A percentile compares a stretch with the other conserved stretches of the same genome.
Evolutionary conservation across 2,329 filamentous ascomycete genomes (phyloP).

Genomic region (Herpotrichia juniperi): DNA sequence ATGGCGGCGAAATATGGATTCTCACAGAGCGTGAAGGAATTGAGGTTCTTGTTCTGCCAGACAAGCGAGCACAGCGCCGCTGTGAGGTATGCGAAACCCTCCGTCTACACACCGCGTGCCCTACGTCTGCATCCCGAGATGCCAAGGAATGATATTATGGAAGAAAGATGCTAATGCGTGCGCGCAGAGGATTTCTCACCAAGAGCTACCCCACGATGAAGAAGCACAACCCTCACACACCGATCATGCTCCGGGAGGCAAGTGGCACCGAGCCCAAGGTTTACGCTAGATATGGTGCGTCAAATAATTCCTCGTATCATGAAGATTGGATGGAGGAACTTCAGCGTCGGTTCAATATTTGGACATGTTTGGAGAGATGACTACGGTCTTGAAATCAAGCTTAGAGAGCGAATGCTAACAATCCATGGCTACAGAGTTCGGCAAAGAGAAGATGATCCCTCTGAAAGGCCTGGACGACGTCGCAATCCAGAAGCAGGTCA

Average conservation of each 20-base stretch:
- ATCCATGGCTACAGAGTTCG: conserved; percentile 58
- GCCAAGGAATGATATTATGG: neutral
- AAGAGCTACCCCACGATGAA: conserved; percentile 98
- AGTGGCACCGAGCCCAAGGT: conserved; percentile 82
- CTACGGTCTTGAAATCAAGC: neutral
- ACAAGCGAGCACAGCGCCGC: conserved; percentile 88
- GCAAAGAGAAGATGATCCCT: conserved; percentile 69
- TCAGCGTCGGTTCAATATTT: neutral
- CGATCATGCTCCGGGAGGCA: conserved; percentile 94
- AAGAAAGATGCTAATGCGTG: conserved; percentile 1
- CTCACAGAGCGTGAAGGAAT: conserved; percentile 85
- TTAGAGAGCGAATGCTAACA: conserved; percentile 11
- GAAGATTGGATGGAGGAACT: neutral
- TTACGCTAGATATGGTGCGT: conserved; percentile 88
- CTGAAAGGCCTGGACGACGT: conserved; percentile 71
- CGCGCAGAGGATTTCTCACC: conserved; percentile 81
- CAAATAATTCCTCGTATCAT: neutral
- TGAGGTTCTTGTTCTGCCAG: conserved; percentile 97
- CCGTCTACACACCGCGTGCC: neutral
- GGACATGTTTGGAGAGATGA: neutral
- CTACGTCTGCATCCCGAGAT: neutral
- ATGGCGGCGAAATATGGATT: conserved; percentile 97
- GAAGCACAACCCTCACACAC: conserved; percentile 93
- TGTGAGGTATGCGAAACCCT: conserved; percentile 67
- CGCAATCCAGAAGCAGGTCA: conserved; percentile 72